Conservation (phyloP, 140 eudicot species). For the Erigeron philadelphicus region DNA sequence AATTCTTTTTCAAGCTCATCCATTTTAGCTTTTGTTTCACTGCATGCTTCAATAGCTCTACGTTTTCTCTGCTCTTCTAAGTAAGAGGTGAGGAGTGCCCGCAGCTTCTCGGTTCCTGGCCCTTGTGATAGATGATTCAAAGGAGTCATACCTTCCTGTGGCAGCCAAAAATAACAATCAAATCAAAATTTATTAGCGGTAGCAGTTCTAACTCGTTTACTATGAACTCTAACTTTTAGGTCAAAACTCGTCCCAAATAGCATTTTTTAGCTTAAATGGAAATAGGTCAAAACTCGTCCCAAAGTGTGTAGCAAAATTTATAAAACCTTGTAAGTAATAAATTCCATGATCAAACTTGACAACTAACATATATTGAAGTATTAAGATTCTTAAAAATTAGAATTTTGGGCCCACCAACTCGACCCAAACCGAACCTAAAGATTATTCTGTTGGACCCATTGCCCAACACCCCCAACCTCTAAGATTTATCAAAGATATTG, state of each 20-base stretch:
- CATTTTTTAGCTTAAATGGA: not conserved
- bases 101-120: constrained; percentile 69
- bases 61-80: constrained; percentile 75
- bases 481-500: not conserved
- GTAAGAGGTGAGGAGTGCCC: constrained; percentile 48
- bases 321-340: not conserved
- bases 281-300: not conserved
- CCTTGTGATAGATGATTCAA: constrained; percentile 80
- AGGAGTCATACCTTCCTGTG: constrained; percentile 88
- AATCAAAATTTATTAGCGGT: not conserved
- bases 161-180: constrained; percentile 13
- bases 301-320: not conserved
- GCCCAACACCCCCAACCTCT: not conserved
- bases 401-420: not conserved
- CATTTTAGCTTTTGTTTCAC: constrained; percentile 87
- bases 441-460: not conserved
- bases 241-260: not conserved
- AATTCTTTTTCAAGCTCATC: constrained; percentile 81
- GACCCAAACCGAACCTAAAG: not conserved
- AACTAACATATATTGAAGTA: not conserved
- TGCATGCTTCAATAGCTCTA: constrained; percentile 83
- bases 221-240: not conserved
- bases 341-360: too few species aligned
- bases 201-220: not conserved
- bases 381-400: not conserved